phyloP scores from a whole-genome alignment of 805 yeast species.

The Lachancea sp. region DNA sequence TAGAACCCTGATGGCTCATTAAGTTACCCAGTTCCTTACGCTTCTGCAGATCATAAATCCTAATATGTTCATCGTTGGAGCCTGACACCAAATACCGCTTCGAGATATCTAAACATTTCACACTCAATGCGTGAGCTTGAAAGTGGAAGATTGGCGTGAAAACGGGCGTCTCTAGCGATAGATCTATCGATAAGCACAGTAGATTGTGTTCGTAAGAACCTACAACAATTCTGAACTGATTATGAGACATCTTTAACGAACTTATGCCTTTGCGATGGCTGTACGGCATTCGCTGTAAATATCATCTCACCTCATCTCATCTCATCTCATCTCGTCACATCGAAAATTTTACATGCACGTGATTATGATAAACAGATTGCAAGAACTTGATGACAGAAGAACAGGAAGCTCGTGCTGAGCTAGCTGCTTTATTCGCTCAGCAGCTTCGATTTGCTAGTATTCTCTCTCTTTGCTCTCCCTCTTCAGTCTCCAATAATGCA shows the following conservation, averaged over 20 bases:
- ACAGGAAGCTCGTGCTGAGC: too few species aligned
- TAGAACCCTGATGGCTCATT: conserved; percentile 82
- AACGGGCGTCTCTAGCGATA: conserved; percentile 47
- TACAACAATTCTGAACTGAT: conserved; percentile 71
- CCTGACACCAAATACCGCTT: conserved; percentile 87
- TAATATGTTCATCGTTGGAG: conserved; percentile 90
- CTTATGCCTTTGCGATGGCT: neutral
- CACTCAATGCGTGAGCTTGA: conserved; percentile 87
- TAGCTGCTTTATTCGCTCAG: too few species aligned
- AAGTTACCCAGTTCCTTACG: conserved; percentile 90
- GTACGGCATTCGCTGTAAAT: neutral
- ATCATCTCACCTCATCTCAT: neutral
- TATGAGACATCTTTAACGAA: conserved; percentile 15
- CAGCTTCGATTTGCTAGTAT: too few species aligned
- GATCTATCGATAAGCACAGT: conserved; percentile 70
- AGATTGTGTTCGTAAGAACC: conserved; percentile 96
- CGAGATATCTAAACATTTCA: conserved; percentile 76
- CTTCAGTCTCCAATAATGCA: neutral
- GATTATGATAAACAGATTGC: neutral
- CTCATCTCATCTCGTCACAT: conserved; percentile 1
- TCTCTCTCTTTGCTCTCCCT: neutral
- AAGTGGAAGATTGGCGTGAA: conserved; percentile 95
- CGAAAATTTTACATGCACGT: conserved; percentile 4
- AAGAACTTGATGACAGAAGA: neutral
- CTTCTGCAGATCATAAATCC: conserved; percentile 88